Percentiles rank a stretch among this genome's conserved stretches.
These are phyloP conservation scores for Amorphotheca resinae DNA, from an alignment of 495 filamentous ascomycete species.

Conservation along the genomic window DNA sequence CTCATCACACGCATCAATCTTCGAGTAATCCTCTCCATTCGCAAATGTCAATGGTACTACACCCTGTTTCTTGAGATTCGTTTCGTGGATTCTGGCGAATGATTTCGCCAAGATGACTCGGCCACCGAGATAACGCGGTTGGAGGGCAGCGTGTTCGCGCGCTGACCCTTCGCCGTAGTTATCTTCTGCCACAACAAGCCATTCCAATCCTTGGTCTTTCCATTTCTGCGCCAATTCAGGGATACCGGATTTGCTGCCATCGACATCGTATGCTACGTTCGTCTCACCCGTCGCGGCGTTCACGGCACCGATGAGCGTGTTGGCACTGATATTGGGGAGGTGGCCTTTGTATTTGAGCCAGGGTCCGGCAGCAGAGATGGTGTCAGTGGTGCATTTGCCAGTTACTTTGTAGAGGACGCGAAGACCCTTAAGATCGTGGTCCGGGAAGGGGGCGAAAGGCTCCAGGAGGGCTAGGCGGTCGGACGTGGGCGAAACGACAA, in stretches of 20 bases:
- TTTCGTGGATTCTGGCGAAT: slow-evolving; percentile 97
- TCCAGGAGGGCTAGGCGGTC: slow-evolving; percentile 82
- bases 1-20: slow-evolving; percentile 65
- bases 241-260: slow-evolving; percentile 53
- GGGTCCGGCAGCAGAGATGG: slow-evolving; percentile 91
- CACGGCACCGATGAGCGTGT: slow-evolving; percentile 89
- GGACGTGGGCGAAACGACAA: slow-evolving; percentile 73
- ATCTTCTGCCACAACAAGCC: slow-evolving; percentile 92
- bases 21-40: slow-evolving; percentile 77
- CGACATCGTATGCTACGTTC: slow-evolving; percentile 77
- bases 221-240: slow-evolving; percentile 77
- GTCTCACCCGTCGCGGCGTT: slow-evolving; percentile 87
- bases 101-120: slow-evolving; percentile 78
- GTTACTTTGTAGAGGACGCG: slow-evolving; percentile 87
- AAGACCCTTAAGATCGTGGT: slow-evolving; percentile 55
- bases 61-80: slow-evolving; percentile 98
- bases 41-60: slow-evolving; percentile 86
- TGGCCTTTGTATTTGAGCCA: slow-evolving; percentile 99
- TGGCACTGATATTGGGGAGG: slow-evolving; percentile 89
- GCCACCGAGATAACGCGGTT: slow-evolving; percentile 85
- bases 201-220: slow-evolving; percentile 56
- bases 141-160: slow-evolving; percentile 91
- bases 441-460: slow-evolving; percentile 78
- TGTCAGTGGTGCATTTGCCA: slow-evolving; percentile 97
- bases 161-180: slow-evolving; percentile 98